phyloP scores from a whole-genome alignment of 1,284 basidiomycete genomes.

The Sphaerobolus stellatus region DNA sequence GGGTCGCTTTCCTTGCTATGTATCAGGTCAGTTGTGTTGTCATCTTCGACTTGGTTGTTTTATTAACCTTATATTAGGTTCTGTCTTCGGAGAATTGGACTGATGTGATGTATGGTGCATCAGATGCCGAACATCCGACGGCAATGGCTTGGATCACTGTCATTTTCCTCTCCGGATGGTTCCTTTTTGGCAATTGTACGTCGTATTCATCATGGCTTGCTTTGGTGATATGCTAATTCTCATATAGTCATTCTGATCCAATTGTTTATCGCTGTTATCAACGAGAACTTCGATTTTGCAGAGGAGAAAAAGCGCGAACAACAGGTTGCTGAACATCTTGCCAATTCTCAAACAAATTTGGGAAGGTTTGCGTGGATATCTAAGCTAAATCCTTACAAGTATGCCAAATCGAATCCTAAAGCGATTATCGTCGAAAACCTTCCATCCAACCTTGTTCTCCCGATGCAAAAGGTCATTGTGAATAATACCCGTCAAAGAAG shows the following conservation, averaged over 20 bases:
- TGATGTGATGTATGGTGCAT: constrained; percentile 71
- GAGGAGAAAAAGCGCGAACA: constrained; percentile 87
- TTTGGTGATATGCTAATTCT: background rate
- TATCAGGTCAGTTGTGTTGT: constrained; percentile 51
- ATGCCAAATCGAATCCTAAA: constrained; percentile 73
- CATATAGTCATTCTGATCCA: constrained; percentile 86
- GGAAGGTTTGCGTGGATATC: constrained; percentile 66
- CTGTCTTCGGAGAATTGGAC: constrained; percentile 98
- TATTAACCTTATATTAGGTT: constrained; percentile 48
- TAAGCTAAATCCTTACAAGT: constrained; percentile 85
- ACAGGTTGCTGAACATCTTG: constrained; percentile 68
- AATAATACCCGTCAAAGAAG: constrained; percentile 55
- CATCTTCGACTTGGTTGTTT: background rate
- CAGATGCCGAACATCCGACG: constrained; percentile 61
- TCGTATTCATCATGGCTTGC: background rate
- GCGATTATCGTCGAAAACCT: constrained; percentile 69
- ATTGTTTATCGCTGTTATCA: constrained; percentile 98
- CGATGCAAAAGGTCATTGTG: constrained; percentile 74
- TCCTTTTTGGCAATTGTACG: constrained; percentile 91
- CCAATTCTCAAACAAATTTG: constrained; percentile 39
- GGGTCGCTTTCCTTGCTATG: constrained; percentile 85
- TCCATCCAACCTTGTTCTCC: constrained; percentile 70
- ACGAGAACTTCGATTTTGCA: constrained; percentile 93
- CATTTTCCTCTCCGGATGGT: constrained; percentile 83
- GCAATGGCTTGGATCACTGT: constrained; percentile 76